Evolutionary conservation across 441 rosid genomes (phyloP), one percentile per base, ranked within the genome.

Genomic region (Bruguiera hainesii): DNA sequence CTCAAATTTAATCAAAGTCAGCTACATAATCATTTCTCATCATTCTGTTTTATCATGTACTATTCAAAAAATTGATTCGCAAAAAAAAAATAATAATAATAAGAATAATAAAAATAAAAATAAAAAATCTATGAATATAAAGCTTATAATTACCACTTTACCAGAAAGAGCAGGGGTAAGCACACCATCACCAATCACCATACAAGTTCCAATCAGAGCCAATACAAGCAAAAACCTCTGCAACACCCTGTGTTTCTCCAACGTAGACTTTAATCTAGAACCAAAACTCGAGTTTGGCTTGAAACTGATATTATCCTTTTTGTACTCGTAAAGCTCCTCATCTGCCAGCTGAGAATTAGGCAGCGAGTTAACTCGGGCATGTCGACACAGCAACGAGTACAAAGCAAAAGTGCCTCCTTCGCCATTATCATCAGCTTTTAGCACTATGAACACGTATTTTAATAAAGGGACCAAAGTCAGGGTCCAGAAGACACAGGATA

Each of bases 331-430:
- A 10, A 94, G 75, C 50, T 91, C 89, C 78, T 91, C 96, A 63
- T 94, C 98, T 0, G 98, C 99, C 63, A 84, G 61, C 79, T 94
- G 99, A 73, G 86, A 80, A 80, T 85, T 94, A 57, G 99, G 99
- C 26, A 91, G 84, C 25, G 91, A 85, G 86, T 82, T 94, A 71
- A 94, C 84, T 64, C 91, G 88, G 66, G 99, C 97, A 72, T 94
- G 93, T 61, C 99, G 81, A 71, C 97, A 94, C 49, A 94, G 71
- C 67, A 94, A 82, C 0, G 99, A 94, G 73, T 94, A 94, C 66
- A 91, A 76, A 68, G 99, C 99, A 77, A 94, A 91, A 66, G 99
- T 91, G n/a, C 99, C 99, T 3, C 99, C 99, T 81, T 94, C 97
- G 5, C 98, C 99, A 68, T 91, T 94, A 68, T 94, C 99, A 68